phyloP scores from a whole-genome alignment of 2,329 filamentous ascomycete genomes.

The Aspergillus novoparasiticus region DNA sequence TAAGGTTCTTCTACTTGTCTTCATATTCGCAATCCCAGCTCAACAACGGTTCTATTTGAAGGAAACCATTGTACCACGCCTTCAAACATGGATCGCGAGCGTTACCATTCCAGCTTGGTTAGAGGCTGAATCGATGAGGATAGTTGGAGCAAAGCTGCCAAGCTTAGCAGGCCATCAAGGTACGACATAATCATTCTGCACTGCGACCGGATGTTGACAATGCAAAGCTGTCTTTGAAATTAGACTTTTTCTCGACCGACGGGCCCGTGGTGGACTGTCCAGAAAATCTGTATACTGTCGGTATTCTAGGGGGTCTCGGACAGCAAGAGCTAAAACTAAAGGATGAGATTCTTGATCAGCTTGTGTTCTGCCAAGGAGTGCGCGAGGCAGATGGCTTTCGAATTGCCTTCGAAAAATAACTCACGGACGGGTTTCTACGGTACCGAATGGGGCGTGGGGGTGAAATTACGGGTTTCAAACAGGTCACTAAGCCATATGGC shows the following conservation, averaged over 20 bases:
- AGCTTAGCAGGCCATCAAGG: too few species aligned
- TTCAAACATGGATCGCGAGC: too few species aligned
- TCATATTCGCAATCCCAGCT: too few species aligned
- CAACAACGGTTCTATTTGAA: too few species aligned
- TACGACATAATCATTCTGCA: too few species aligned
- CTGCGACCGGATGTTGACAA: too few species aligned
- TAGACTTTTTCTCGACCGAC: slow-evolving; percentile 9
- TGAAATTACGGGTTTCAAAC: slow-evolving; percentile 35
- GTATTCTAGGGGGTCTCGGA: slow-evolving; percentile 33
- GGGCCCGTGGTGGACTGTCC: slow-evolving; percentile 31
- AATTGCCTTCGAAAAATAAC: slow-evolving; percentile 28
- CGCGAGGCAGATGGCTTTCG: slow-evolving; percentile 24
- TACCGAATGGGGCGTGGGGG: slow-evolving; percentile 22
- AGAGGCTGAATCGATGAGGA: too few species aligned
- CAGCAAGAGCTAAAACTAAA: slow-evolving; percentile 37
- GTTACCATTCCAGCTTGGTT: too few species aligned
- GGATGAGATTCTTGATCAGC: slow-evolving; percentile 34
- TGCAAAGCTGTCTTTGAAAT: too few species aligned
- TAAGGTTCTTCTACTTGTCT: too few species aligned
- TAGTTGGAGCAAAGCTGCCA: too few species aligned
- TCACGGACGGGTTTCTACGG: slow-evolving; percentile 26
- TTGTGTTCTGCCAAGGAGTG: slow-evolving; percentile 34
- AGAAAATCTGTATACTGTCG: slow-evolving; percentile 39
- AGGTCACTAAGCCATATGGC: slow-evolving; percentile 34
- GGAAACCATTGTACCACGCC: too few species aligned